Evolutionary conservation across 176 grass and related monocot species (phyloP).

Genomic region (Juncus inflexus): DNA sequence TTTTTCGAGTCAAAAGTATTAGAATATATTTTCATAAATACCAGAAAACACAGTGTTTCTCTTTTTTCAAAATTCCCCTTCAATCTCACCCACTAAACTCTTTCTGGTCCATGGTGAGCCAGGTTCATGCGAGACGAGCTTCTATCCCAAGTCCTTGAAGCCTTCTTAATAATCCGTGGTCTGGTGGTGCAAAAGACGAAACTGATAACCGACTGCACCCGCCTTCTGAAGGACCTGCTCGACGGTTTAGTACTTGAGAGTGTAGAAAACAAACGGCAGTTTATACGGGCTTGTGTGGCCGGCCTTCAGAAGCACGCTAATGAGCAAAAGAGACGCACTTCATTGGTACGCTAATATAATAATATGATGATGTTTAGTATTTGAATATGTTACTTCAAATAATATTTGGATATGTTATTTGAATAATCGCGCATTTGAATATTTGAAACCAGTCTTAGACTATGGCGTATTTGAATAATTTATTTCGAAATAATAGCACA

Average conservation of each 20-base stretch:
- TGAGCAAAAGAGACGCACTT: conserved; percentile 73
- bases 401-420: no score
- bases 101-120: conserved; percentile 11
- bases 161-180: conserved; percentile 84
- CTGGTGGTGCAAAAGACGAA: conserved; percentile 97
- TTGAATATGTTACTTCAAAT: no score
- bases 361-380: neutral
- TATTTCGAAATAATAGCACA: no score
- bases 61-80: no score
- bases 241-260: conserved; percentile 87
- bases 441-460: no score
- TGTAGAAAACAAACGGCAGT: conserved; percentile 82
- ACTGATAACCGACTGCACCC: conserved; percentile 91
- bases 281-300: conserved; percentile 93
- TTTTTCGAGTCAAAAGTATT: no score
- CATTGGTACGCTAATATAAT: conserved; percentile 49
- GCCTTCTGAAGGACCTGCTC: conserved; percentile 85
- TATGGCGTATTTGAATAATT: no score
- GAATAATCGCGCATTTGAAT: no score
- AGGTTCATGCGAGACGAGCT: conserved; percentile 90
- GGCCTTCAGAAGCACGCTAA: conserved; percentile 82
- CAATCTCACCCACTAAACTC: no score
- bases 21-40: no score
- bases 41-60: no score
- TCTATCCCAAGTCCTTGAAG: conserved; percentile 74